Evolutionary conservation across 2,329 filamentous ascomycete genomes (phyloP), one percentile per base, ranked within the genome.

Genomic region (Zymoseptoria ardabiliae): DNA sequence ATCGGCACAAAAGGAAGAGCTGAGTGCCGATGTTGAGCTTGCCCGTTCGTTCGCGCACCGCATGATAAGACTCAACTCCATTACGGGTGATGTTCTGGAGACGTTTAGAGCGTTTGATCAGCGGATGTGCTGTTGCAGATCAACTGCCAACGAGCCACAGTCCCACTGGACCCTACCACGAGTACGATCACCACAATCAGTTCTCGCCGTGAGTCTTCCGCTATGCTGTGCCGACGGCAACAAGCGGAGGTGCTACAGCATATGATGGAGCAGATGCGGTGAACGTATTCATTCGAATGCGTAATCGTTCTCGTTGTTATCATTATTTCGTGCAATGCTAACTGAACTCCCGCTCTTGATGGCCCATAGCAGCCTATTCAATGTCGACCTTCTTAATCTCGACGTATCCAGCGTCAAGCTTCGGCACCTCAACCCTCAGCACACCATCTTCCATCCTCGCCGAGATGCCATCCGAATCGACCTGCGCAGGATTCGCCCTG

Each of bases 361-460:
- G 5, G 17, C 50, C 22, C 20, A 8, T 51, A 21, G 11, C 11
- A 21, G n/a, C 20, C 57, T 78, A 80, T 69, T 79, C 75, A 51
- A 81, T 74, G 66, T 80, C 78, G 19, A 82, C 77, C 71, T 80
- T 81, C 69, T 76, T 78, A 22, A 82, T 74, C 68, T 80, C 77
- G 8, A 80, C 79, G 65, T 84, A 87, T 65, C 84, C 84, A 73
- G 79, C 83, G 70, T 88, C 84, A 7, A 83, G 69, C 78, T 91
- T 92, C 7, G 89, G 89, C 1, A 95, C 83, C n/a, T 83, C 85
- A n/a, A 95, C 80, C 41, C 86, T 78, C 65, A 95, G 73, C 1
- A 95, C 77, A 4, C 90, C 90, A 70, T 94, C 88, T 72, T 91
- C 87, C 75, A 95, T 80, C 75, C 85, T 90, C 2, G 90, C 89